These are phyloP conservation scores for Kalanchoe fedtschenkoi DNA, from an alignment of 164 flowering plant genomes.

Conservation along the genomic window DNA sequence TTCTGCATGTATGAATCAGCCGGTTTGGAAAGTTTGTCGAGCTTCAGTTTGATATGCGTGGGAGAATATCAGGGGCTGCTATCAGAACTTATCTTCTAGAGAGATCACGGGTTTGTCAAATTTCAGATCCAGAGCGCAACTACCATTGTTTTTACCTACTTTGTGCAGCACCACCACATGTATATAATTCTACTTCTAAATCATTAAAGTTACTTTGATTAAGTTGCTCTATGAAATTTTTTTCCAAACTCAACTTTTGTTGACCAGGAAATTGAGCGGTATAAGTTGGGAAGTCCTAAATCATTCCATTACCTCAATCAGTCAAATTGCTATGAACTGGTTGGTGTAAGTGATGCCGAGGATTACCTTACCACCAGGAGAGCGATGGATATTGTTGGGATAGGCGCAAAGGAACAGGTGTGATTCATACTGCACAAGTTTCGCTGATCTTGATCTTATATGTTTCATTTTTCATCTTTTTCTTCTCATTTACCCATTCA, in stretches of 20 bases:
- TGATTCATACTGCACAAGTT: slow-evolving; percentile 6
- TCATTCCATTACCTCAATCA: slow-evolving; percentile 90
- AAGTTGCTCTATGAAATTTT: neutral
- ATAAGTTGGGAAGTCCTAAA: slow-evolving; percentile 67
- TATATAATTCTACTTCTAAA: slow-evolving; percentile 10
- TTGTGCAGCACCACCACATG: slow-evolving; percentile 82
- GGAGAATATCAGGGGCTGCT: slow-evolving; percentile 85
- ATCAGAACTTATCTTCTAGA: slow-evolving; percentile 80
- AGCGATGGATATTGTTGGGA: slow-evolving; percentile 86
- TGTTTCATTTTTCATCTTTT: neutral
- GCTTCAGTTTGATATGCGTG: slow-evolving; percentile 67
- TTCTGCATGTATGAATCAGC: slow-evolving; percentile 28
- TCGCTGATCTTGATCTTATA: neutral
- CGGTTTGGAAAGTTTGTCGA: slow-evolving; percentile 93
- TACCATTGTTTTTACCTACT: slow-evolving; percentile 83
- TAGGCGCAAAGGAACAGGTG: slow-evolving; percentile 73
- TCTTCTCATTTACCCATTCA: neutral
- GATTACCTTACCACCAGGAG: slow-evolving; percentile 72
- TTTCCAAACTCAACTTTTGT: neutral
- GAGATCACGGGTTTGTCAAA: slow-evolving; percentile 89
- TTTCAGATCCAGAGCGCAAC: slow-evolving; percentile 83
- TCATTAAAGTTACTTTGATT: neutral
- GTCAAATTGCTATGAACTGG: slow-evolving; percentile 73
- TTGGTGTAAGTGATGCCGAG: slow-evolving; percentile 57
- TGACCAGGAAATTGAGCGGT: slow-evolving; percentile 58